These are phyloP conservation scores for Apophysomyces variabilis DNA, from an alignment of 371 early-diverging fungal species.

Conservation along the genomic window DNA sequence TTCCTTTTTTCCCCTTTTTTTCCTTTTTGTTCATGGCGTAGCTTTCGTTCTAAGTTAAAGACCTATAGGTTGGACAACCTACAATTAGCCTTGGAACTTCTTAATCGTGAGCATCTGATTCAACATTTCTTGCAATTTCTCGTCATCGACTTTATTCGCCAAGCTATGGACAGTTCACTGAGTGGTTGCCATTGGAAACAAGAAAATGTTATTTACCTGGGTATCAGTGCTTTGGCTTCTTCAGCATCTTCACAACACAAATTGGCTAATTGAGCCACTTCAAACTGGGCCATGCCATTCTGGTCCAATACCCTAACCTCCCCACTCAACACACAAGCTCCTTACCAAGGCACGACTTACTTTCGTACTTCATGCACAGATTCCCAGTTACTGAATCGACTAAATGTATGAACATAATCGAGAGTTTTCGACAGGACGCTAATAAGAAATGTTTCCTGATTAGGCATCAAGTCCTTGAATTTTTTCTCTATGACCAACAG, in stretches of 20 bases:
- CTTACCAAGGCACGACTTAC: slow-evolving; percentile 42
- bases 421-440: slow-evolving; percentile 80
- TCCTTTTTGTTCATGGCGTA: background rate
- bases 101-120: slow-evolving; percentile 78
- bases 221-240: slow-evolving; percentile 68
- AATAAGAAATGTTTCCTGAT: slow-evolving; percentile 11
- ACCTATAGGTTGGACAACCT: background rate
- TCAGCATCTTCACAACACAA: slow-evolving; percentile 87
- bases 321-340: slow-evolving; percentile 6
- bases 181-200: slow-evolving; percentile 2
- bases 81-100: slow-evolving; percentile 70
- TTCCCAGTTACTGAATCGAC: slow-evolving; percentile 83
- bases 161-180: slow-evolving; percentile 15
- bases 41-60: background rate
- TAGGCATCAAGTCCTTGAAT: background rate
- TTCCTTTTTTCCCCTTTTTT: no score
- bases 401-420: slow-evolving; percentile 82
- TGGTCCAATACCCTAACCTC: slow-evolving; percentile 56
- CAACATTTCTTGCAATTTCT: slow-evolving; percentile 70
- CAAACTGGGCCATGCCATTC: slow-evolving; percentile 75
- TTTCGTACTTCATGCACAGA: slow-evolving; percentile 85
- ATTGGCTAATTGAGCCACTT: slow-evolving; percentile 88
- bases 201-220: slow-evolving; percentile 29
- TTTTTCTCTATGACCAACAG: background rate
- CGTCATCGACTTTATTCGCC: slow-evolving; percentile 62